Conservation (phyloP, 2,329 filamentous ascomycete genomes). For the Scedosporium dehoogii region DNA sequence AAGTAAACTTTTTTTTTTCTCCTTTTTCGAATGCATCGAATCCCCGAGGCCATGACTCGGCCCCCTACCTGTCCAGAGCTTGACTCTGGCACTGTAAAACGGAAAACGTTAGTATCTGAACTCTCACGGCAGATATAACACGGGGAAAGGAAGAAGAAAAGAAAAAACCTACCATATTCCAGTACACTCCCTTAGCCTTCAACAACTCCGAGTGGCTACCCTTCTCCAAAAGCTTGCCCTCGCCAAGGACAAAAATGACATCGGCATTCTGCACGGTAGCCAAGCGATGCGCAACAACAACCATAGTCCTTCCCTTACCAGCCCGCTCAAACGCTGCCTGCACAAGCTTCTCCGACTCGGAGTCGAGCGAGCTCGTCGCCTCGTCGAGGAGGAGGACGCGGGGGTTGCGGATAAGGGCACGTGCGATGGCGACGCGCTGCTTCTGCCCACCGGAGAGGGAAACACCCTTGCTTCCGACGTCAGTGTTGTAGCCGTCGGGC, state of each 20-base stretch:
- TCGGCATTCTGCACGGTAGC: constrained; percentile 72
- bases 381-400: constrained; percentile 61
- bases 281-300: constrained; percentile 69
- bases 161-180: constrained; percentile 41
- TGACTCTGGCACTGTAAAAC: constrained; percentile 45
- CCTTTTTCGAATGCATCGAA: neutral
- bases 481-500: constrained; percentile 57
- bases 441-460: constrained; percentile 63
- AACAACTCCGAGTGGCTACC: constrained; percentile 43
- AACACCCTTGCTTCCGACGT: constrained; percentile 57
- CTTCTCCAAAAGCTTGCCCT: constrained; percentile 47
- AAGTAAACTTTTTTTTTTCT: neutral
- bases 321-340: constrained; percentile 60
- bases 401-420: constrained; percentile 58
- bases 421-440: constrained; percentile 59
- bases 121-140: neutral
- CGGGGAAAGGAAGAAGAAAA: neutral
- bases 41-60: neutral
- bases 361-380: constrained; percentile 61
- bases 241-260: constrained; percentile 68
- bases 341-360: constrained; percentile 50
- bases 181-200: constrained; percentile 42
- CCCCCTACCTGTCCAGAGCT: constrained; percentile 38
- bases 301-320: constrained; percentile 50
- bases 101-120: constrained; percentile 1